Conservation (phyloP, 805 yeast species). For the Hanseniaspora clermontiae region DNA sequence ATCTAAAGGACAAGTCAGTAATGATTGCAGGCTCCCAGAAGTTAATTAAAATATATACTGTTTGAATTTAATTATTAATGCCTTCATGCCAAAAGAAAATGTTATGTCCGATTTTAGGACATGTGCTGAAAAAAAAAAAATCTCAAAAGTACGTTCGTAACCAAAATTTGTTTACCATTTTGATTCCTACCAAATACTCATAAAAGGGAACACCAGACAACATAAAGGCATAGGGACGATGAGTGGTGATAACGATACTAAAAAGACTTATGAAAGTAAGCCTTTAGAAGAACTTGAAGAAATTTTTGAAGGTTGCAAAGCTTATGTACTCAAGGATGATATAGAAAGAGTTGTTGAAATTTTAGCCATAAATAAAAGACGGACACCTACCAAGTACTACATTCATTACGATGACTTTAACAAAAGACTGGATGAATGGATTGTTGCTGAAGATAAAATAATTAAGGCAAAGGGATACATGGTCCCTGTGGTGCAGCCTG, state of each 20-base stretch:
- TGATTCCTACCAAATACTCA: neutral
- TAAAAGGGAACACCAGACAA: too few species aligned
- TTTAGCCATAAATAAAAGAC: conserved; percentile 57
- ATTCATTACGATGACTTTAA: conserved; percentile 92
- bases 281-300: conserved; percentile 30
- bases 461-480: conserved; percentile 49
- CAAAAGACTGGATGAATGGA: conserved; percentile 95
- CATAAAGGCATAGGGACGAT: conserved; percentile 2
- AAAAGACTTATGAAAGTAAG: conserved; percentile 21
- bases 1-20: conserved; percentile 49
- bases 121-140: neutral
- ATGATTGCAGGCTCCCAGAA: conserved; percentile 61
- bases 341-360: conserved; percentile 76
- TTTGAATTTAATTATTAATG: conserved; percentile 24
- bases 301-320: conserved; percentile 64
- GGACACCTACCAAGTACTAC: conserved; percentile 69
- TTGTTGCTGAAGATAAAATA: conserved; percentile 58
- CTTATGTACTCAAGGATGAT: conserved; percentile 68
- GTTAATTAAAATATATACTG: conserved; percentile 42
- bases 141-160: neutral
- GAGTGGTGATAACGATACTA: conserved; percentile 15
- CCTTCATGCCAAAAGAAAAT: too few species aligned
- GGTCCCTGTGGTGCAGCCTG: conserved; percentile 48
- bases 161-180: neutral
- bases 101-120: neutral